Percentiles rank a stretch among this genome's conserved stretches.
These are phyloP conservation scores for Ligustrum vulgare DNA, from an alignment of 257 asterid genomes.

Conservation along the genomic window DNA sequence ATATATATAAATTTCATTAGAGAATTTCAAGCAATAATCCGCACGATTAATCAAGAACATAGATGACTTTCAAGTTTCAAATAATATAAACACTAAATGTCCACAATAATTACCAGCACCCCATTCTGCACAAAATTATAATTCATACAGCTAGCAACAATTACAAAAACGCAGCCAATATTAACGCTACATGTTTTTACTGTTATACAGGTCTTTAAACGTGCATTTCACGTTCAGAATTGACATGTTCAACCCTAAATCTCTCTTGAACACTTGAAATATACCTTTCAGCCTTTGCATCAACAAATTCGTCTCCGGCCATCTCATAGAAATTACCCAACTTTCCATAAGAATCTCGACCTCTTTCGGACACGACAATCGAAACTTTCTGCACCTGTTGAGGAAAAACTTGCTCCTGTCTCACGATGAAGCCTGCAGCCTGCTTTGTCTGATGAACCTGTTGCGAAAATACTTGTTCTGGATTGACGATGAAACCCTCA, in stretches of 20 bases:
- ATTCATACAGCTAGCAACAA: neutral
- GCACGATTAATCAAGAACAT: too few relatives aligned
- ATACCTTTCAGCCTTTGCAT: conserved; percentile 50
- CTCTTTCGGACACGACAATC: conserved; percentile 21
- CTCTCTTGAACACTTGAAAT: conserved; percentile 58
- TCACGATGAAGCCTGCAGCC: conserved; percentile 29
- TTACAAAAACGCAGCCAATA: neutral
- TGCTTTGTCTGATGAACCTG: conserved; percentile 17
- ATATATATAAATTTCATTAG: too few relatives aligned
- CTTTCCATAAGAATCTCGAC: conserved; percentile 22
- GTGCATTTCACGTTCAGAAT: conserved; percentile 37
- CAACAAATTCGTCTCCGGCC: conserved; percentile 56
- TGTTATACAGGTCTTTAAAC: conserved; percentile 3
- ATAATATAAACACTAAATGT: too few relatives aligned
- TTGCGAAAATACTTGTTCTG: conserved; percentile 26
- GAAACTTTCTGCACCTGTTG: conserved; percentile 31
- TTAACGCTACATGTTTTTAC: conserved; percentile 15
- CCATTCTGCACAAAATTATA: too few relatives aligned
- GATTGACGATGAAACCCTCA: conserved; percentile 28
- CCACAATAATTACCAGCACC: too few relatives aligned
- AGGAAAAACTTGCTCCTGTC: conserved; percentile 38
- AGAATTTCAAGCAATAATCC: too few relatives aligned
- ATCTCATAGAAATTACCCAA: conserved; percentile 32
- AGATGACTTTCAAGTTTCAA: too few relatives aligned
- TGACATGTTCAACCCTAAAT: conserved; percentile 43